A percentile compares a stretch with the other conserved stretches of the same genome.
Conservation (phyloP, 2,329 filamentous ascomycete genomes). For the Fusarium sp. region DNA sequence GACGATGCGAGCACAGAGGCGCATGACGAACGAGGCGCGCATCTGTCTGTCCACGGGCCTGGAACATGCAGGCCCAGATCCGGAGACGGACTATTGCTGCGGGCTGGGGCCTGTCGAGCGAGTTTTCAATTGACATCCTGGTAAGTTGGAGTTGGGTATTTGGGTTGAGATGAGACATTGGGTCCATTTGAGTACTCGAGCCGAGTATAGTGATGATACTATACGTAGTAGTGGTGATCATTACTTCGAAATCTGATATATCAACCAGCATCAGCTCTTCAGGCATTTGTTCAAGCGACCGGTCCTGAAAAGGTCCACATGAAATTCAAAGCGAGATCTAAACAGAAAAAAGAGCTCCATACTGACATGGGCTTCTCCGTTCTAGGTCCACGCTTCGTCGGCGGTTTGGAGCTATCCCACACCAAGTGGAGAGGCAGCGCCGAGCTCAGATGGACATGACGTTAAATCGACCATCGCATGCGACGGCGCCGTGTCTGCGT, state of each 20-base stretch:
- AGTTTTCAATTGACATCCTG: slow-evolving; percentile 19
- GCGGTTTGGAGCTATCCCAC: slow-evolving; percentile 28
- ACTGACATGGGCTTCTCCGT: slow-evolving; percentile 25
- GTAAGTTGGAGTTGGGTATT: slow-evolving; percentile 4
- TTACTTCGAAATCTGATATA: neutral
- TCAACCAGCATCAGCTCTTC: neutral
- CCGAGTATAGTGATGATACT: neutral
- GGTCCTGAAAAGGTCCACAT: neutral
- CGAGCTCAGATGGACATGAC: slow-evolving; percentile 33
- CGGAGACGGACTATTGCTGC: slow-evolving; percentile 25
- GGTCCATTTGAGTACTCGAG: neutral
- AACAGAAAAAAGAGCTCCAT: slow-evolving; percentile 17
- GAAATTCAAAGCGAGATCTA: neutral
- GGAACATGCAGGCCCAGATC: slow-evolving; percentile 32
- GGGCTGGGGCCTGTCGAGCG: slow-evolving; percentile 15
- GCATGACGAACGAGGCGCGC: slow-evolving; percentile 37
- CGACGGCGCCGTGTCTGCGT: slow-evolving; percentile 19
- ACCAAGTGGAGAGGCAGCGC: slow-evolving; percentile 43
- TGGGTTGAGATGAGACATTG: neutral
- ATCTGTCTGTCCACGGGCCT: slow-evolving; percentile 18
- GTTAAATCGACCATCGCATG: slow-evolving; percentile 31
- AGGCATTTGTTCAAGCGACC: neutral
- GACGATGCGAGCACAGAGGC: slow-evolving; percentile 25
- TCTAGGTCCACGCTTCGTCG: slow-evolving; percentile 19
- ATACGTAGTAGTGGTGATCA: neutral